A percentile compares a stretch with the other conserved stretches of the same genome.
phyloP scores from a whole-genome alignment of 192 early-diverging fungal species.

The Podila epicladia region DNA sequence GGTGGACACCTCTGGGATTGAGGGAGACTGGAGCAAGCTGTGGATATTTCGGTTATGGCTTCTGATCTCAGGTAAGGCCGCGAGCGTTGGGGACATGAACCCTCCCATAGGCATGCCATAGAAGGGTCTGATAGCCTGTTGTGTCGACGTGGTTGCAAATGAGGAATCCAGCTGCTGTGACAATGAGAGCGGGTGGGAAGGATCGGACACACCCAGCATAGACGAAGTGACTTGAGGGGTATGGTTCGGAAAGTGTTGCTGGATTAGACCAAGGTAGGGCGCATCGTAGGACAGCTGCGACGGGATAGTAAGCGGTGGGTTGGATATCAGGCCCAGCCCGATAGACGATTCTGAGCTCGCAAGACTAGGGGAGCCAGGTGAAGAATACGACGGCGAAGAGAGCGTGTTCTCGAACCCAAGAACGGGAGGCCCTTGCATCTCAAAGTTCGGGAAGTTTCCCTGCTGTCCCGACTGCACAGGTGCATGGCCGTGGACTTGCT shows the following conservation, averaged over 20 bases:
- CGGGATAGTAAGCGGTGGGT: slow-evolving; percentile 17
- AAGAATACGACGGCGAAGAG: slow-evolving; percentile 12
- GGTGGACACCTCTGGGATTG: slow-evolving; percentile 2
- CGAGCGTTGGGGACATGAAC: slow-evolving; percentile 37
- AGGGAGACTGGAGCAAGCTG: background rate
- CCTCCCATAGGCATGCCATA: slow-evolving; percentile 47
- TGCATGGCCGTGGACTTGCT: background rate
- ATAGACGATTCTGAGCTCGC: background rate
- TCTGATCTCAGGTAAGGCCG: slow-evolving; percentile 24
- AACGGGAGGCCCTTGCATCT: background rate
- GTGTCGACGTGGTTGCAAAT: background rate
- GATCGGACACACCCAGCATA: background rate
- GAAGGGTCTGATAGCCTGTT: slow-evolving; percentile 21
- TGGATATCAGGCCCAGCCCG: slow-evolving; percentile 12
- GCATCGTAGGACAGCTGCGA: slow-evolving; percentile 3
- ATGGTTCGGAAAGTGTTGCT: slow-evolving; percentile 29
- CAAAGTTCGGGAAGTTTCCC: background rate
- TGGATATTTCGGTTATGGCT: background rate
- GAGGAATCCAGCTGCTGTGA: slow-evolving; percentile 25
- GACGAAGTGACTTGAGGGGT: background rate
- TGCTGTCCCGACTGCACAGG: background rate
- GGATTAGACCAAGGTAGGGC: slow-evolving; percentile 17
- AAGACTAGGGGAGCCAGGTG: slow-evolving; percentile 12
- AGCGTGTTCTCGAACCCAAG: slow-evolving; percentile 16
- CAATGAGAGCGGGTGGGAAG: background rate